Evolutionary conservation across 1,284 basidiomycete species (phyloP).

Genomic region (Nidula niveotomentosa): DNA sequence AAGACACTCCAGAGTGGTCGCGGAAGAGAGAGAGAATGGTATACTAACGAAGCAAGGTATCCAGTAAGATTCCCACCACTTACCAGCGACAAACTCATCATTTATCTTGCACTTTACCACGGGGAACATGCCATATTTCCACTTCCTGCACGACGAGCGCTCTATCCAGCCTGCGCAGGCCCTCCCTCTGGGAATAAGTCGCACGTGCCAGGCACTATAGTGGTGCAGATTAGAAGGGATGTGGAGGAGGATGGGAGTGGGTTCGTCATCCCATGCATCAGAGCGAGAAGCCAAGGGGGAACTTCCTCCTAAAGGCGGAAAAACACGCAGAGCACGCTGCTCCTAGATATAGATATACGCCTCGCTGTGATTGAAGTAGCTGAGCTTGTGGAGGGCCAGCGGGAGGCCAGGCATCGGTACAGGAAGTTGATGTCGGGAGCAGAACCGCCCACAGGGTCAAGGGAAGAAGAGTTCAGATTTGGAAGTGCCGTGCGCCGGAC

Average conservation of each 20-base stretch:
- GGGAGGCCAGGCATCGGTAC: too few relatives aligned
- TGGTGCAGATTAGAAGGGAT: too few relatives aligned
- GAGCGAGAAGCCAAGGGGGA: not conserved
- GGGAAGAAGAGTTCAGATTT: not conserved
- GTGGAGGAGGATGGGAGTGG: too few relatives aligned
- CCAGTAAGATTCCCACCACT: conserved; percentile 3
- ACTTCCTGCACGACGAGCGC: conserved; percentile 9
- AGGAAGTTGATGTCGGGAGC: not conserved
- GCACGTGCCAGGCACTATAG: not conserved
- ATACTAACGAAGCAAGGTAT: too few relatives aligned
- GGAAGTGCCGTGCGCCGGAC: conserved; percentile 25
- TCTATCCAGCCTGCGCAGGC: not conserved
- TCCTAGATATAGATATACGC: conserved; percentile 64
- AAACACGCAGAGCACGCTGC: conserved; percentile 44
- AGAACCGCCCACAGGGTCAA: not conserved
- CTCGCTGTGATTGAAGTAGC: conserved; percentile 67
- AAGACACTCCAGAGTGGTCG: too few relatives aligned
- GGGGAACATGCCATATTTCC: not conserved
- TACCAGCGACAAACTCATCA: conserved; percentile 32
- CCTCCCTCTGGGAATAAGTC: not conserved
- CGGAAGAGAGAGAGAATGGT: too few relatives aligned
- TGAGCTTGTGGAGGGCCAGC: conserved; percentile 37
- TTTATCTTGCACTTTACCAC: conserved; percentile 5
- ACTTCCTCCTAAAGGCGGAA: conserved; percentile 13
- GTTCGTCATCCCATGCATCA: too few relatives aligned